Conservation (phyloP, 805 yeast genomes). For the Kodamaea kaohsiungensis region DNA sequence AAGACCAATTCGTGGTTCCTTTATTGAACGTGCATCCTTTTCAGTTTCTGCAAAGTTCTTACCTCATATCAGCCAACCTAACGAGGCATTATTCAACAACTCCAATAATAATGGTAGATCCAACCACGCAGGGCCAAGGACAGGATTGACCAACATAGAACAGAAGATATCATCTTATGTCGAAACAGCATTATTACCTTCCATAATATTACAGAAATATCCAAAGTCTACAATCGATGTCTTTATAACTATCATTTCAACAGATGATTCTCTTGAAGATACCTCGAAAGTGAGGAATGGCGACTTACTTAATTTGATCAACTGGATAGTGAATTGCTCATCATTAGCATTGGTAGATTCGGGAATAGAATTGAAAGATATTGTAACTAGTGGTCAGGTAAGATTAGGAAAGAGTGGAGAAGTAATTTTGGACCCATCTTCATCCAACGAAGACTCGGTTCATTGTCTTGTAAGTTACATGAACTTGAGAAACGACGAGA, state of each 20-base stretch:
- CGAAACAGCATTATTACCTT: constrained; percentile 51
- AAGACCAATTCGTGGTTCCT: constrained; percentile 76
- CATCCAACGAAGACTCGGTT: constrained; percentile 18
- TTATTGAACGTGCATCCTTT: constrained; percentile 63
- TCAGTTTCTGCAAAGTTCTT: constrained; percentile 60
- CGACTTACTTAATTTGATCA: constrained; percentile 39
- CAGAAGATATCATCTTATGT: constrained; percentile 53
- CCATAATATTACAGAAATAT: constrained; percentile 65
- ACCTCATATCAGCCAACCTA: constrained; percentile 48
- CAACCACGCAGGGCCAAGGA: constrained; percentile 20
- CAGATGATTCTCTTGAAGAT: constrained; percentile 20
- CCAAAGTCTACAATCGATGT: constrained; percentile 90
- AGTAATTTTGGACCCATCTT: constrained; percentile 19
- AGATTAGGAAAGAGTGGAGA: constrained; percentile 15
- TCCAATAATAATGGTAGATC: constrained; percentile 9
- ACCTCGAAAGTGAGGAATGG: constrained; percentile 19
- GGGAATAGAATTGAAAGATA: constrained; percentile 75
- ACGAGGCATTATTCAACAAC: constrained; percentile 29
- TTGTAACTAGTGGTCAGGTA: constrained; percentile 68
- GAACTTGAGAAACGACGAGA: constrained; percentile 54
- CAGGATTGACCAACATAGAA: constrained; percentile 40
- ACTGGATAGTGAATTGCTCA: constrained; percentile 61
- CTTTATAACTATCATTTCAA: constrained; percentile 65
- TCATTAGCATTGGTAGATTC: constrained; percentile 82
- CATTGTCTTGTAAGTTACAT: constrained; percentile 51